Evolutionary conservation across 768 basidiomycete species (phyloP).

Genomic region (Amanita jacksonii): DNA sequence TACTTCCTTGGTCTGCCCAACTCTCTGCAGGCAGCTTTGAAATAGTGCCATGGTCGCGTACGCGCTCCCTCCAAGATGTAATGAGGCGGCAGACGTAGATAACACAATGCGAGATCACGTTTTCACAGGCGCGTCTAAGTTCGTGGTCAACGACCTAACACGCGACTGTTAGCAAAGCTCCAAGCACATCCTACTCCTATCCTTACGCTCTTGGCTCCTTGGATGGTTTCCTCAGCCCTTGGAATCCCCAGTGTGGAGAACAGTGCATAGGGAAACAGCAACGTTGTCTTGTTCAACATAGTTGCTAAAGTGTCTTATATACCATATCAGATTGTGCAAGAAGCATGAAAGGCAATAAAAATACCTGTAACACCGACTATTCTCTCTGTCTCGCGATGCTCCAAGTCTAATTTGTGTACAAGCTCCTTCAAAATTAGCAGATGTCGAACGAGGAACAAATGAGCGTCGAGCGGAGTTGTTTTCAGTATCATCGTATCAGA

Average conservation of each 20-base stretch:
- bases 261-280: slow-evolving; percentile 54
- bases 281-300: slow-evolving; percentile 52
- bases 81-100: slow-evolving; percentile 49
- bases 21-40: slow-evolving; percentile 22
- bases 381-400: slow-evolving; percentile 33
- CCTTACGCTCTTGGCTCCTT: slow-evolving; percentile 64
- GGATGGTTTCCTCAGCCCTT: slow-evolving; percentile 48
- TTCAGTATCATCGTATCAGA: slow-evolving; percentile 51
- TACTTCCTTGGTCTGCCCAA: slow-evolving; percentile 43
- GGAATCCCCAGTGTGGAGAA: slow-evolving; percentile 65
- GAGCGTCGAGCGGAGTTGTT: slow-evolving; percentile 50
- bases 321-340: slow-evolving; percentile 1
- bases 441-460: slow-evolving; percentile 86
- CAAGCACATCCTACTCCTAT: not conserved
- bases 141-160: slow-evolving; percentile 77
- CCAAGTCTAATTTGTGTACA: slow-evolving; percentile 62
- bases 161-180: not conserved
- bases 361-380: slow-evolving; percentile 44
- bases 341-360: slow-evolving; percentile 4
- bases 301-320: slow-evolving; percentile 43
- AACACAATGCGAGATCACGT: slow-evolving; percentile 60
- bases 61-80: slow-evolving; percentile 51
- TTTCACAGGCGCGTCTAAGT: slow-evolving; percentile 79
- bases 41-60: slow-evolving; percentile 18
- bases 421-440: slow-evolving; percentile 89